Evolutionary conservation across 139 green algal species (phyloP), one percentile per base, ranked within the genome.

Genomic region (Chlamydomonas incerta): DNA sequence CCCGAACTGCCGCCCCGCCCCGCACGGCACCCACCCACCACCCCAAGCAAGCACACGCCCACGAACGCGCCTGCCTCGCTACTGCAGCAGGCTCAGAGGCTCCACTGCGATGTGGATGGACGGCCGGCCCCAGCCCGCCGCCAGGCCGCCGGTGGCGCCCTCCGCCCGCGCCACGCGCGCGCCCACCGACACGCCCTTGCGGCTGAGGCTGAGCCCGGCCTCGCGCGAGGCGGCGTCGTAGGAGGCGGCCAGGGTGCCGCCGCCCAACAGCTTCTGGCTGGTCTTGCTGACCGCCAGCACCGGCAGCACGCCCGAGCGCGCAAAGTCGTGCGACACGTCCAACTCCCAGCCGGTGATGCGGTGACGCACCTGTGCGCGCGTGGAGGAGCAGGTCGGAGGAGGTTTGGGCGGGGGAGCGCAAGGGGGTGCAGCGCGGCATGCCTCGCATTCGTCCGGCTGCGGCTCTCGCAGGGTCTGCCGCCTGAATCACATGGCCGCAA

Each of bases 251-350:
- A 90, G 26, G 9, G 74, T 91, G 41, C 55, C 86, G 41, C 41
- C 41, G 41, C 41, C 41, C 41, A 50, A 8, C 41, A 50, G 41
- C 46, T 62, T 70, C 52, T 74, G 70, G 2, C 68, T 72, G 35
- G 70, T 76, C 82, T 94, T 94, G 85, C 82, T 87, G 14, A 94
- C 41, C 20, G 79, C 88, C 21, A 94, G 47, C 47, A 66, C 17
- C 10, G 79, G 79, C 14, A 24, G 24, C 0, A 76, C 72, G 10
- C 63, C 81, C 11, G 68, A 8, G 34, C 52, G 68, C 1, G 73
- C 84, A 72, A 92, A 94, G n/a, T 91, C 88, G 57, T 92, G 89
- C 4, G 71, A 52, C 9, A 87, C 58, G 71, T 94, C 91, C 17
- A 90, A 28, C 18, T 85, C 76, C 91, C 87, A 91, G 69, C 87